Evolutionary conservation across 306 rosid species (phyloP).

Genomic region (Calophaca sinica): DNA sequence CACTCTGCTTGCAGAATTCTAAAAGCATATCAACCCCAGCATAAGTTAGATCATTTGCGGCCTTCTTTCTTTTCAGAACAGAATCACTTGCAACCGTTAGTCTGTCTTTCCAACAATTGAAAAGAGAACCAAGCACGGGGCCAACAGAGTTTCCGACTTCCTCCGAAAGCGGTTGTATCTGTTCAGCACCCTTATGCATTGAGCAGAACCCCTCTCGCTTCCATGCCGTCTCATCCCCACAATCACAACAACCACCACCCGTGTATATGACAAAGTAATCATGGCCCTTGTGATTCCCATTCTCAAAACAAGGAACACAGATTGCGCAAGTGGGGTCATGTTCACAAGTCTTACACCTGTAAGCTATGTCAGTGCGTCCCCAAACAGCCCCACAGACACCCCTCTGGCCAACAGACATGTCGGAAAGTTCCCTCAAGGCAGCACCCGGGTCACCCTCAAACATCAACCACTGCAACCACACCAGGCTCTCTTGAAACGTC

Average conservation of each 20-base stretch:
- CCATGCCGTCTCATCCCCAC: constrained; percentile 99
- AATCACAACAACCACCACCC: constrained; percentile 94
- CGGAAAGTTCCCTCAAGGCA: constrained; percentile 61
- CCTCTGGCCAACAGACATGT: constrained; percentile 74
- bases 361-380: constrained; percentile 86
- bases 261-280: constrained; percentile 87
- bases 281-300: constrained; percentile 84
- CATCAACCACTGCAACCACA: constrained; percentile 96
- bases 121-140: constrained; percentile 78
- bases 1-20: constrained; percentile 88
- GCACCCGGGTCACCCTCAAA: constrained; percentile 77
- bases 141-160: constrained; percentile 61
- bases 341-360: constrained; percentile 89
- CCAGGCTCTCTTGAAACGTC: constrained; percentile 68
- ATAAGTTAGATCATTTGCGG: constrained; percentile 75
- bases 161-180: constrained; percentile 80
- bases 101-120: constrained; percentile 71
- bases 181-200: constrained; percentile 88
- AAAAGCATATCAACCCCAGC: constrained; percentile 84
- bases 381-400: constrained; percentile 98
- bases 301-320: constrained; percentile 94
- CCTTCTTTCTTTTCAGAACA: constrained; percentile 56
- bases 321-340: constrained; percentile 95
- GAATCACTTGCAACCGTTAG: constrained; percentile 54
- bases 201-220: constrained; percentile 95